phyloP scores from a whole-genome alignment of 768 basidiomycete genomes.

The Psilocybe cubensis region DNA sequence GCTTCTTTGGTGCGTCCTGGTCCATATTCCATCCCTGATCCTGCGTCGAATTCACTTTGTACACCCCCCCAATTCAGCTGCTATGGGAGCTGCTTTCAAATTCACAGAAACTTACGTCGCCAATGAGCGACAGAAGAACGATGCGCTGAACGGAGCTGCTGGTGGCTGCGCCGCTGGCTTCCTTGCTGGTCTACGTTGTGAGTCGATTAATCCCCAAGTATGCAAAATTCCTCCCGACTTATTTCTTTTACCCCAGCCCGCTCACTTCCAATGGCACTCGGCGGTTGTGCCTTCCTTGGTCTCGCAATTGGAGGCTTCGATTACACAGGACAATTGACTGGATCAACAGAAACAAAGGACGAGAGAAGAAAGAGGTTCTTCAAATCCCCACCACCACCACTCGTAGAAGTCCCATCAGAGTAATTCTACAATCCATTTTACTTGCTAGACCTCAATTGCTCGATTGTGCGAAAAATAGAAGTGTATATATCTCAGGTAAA shows the following conservation, averaged over 20 bases:
- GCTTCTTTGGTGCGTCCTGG: slow-evolving; percentile 79
- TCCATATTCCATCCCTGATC: not conserved
- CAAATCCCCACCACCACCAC: slow-evolving; percentile 61
- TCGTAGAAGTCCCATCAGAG: slow-evolving; percentile 35
- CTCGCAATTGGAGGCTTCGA: slow-evolving; percentile 83
- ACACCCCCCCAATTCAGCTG: slow-evolving; percentile 52
- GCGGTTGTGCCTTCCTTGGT: slow-evolving; percentile 78
- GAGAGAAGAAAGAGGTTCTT: slow-evolving; percentile 83
- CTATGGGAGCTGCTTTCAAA: slow-evolving; percentile 87
- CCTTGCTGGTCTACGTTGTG: slow-evolving; percentile 84
- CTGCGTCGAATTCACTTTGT: not conserved
- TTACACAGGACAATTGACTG: slow-evolving; percentile 67
- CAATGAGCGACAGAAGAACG: slow-evolving; percentile 79
- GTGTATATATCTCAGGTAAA: slow-evolving; percentile 2
- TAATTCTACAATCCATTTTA: slow-evolving; percentile 23
- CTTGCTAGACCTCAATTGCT: slow-evolving; percentile 14
- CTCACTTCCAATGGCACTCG: slow-evolving; percentile 82
- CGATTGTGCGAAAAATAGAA: not conserved
- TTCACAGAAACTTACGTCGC: slow-evolving; percentile 81
- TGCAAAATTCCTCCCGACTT: slow-evolving; percentile 1
- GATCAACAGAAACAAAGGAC: slow-evolving; percentile 50
- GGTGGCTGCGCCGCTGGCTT: slow-evolving; percentile 95
- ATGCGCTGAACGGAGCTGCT: slow-evolving; percentile 80
- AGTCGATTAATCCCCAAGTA: slow-evolving; percentile 24
- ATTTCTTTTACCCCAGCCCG: slow-evolving; percentile 51